These are phyloP conservation scores for Ustilago nuda DNA, from an alignment of 1,284 basidiomycete species.

Conservation along the genomic window DNA sequence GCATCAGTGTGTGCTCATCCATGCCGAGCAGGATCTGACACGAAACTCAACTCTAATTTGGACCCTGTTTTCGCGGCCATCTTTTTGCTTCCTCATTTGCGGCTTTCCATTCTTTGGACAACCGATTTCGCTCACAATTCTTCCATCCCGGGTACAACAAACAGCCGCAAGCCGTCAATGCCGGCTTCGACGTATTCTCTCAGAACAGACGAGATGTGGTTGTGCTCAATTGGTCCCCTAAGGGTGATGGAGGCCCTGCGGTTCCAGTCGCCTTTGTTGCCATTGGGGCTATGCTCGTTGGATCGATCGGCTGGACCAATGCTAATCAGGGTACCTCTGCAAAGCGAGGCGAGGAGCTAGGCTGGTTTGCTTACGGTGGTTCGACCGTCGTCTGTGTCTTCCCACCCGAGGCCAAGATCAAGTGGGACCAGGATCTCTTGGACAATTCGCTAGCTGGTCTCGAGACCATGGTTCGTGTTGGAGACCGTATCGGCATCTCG, in stretches of 20 bases:
- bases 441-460: conserved; percentile 76
- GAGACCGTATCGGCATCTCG: conserved; percentile 58
- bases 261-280: conserved; percentile 57
- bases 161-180: conserved; percentile 61
- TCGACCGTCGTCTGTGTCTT: conserved; percentile 56
- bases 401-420: conserved; percentile 70
- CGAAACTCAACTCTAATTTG: neutral
- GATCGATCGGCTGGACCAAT: conserved; percentile 78
- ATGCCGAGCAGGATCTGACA: neutral
- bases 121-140: neutral
- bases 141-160: neutral
- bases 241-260: conserved; percentile 14
- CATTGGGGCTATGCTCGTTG: conserved; percentile 73
- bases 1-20: neutral
- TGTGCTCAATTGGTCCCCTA: conserved; percentile 50
- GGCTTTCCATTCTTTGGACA: neutral
- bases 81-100: conserved; percentile 3
- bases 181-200: conserved; percentile 63
- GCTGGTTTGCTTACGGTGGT: conserved; percentile 71
- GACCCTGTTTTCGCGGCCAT: neutral
- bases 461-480: conserved; percentile 81
- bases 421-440: conserved; percentile 92
- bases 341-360: conserved; percentile 86
- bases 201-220: conserved; percentile 56
- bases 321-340: conserved; percentile 83